Evolutionary conservation across 345 rosid genomes (phyloP).

Genomic region (Excoecaria agallocha): DNA sequence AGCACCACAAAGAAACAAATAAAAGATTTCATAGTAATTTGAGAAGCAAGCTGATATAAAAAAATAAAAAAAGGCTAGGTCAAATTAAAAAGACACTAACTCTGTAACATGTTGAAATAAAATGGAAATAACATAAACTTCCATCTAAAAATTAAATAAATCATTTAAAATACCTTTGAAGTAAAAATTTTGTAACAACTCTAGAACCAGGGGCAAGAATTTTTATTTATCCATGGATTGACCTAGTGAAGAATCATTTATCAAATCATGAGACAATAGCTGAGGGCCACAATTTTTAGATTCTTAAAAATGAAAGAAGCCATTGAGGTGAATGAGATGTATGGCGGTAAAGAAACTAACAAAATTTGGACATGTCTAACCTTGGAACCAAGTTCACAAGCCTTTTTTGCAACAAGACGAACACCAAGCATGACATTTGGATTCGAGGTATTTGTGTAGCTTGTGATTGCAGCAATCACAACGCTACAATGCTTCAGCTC

Average conservation of each 20-base stretch:
- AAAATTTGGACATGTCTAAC: constrained; percentile 31
- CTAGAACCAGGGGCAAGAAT: constrained; percentile 99
- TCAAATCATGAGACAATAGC: too few relatives aligned
- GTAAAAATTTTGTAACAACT: constrained; percentile 88
- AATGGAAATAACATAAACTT: background rate
- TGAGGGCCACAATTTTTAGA: too few relatives aligned
- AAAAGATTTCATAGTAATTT: too few relatives aligned
- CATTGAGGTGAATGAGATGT: too few relatives aligned
- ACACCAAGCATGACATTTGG: constrained; percentile 37
- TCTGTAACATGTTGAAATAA: too few relatives aligned
- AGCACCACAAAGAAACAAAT: too few relatives aligned
- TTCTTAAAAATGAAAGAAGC: too few relatives aligned
- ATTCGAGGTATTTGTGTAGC: constrained; percentile 36
- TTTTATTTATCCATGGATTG: constrained; percentile 93
- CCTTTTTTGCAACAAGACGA: constrained; percentile 45
- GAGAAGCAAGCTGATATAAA: too few relatives aligned
- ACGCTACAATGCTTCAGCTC: constrained; percentile 31
- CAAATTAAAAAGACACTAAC: too few relatives aligned
- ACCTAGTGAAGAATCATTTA: constrained; percentile 48
- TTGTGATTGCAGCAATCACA: constrained; percentile 37
- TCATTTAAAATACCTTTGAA: constrained; percentile 49
- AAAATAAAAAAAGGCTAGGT: too few relatives aligned
- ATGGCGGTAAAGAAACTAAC: too few relatives aligned
- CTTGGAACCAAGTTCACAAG: constrained; percentile 90
- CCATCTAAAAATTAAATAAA: background rate